Evolutionary conservation across 495 filamentous ascomycete species (phyloP).

Genomic region (Cetradonia linearis): DNA sequence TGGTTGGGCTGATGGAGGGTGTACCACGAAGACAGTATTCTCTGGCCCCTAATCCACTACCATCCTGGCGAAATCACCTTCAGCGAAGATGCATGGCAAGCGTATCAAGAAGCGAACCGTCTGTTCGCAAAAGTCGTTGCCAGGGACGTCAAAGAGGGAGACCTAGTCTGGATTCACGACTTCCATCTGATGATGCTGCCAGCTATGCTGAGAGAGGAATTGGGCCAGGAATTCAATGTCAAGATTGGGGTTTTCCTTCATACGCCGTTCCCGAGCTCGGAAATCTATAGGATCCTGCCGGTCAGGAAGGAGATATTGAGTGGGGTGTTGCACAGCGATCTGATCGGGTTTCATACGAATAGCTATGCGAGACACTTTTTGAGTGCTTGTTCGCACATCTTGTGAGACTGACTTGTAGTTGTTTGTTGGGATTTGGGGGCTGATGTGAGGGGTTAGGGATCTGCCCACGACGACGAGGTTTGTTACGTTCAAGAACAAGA

Average conservation of each 20-base stretch:
- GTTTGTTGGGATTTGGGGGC: constrained; percentile 7
- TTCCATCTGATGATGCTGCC: constrained; percentile 94
- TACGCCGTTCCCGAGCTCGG: constrained; percentile 85
- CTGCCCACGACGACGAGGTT: constrained; percentile 74
- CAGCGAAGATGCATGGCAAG: constrained; percentile 75
- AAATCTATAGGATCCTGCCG: constrained; percentile 84
- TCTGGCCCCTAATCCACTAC: constrained; percentile 96
- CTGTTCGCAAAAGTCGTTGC: constrained; percentile 73
- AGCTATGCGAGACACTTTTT: constrained; percentile 88
- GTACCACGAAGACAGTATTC: constrained; percentile 62
- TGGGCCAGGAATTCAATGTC: constrained; percentile 62
- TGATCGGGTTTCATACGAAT: constrained; percentile 92
- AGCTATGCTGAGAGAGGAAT: constrained; percentile 69
- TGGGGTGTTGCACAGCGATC: constrained; percentile 72
- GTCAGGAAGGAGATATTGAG: constrained; percentile 72
- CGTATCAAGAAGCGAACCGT: constrained; percentile 77
- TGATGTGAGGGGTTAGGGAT: constrained; percentile 39
- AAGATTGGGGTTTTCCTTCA: constrained; percentile 94
- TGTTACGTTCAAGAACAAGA: constrained; percentile 64
- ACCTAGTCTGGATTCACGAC: constrained; percentile 92
- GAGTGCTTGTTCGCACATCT: constrained; percentile 70
- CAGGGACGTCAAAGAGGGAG: constrained; percentile 61
- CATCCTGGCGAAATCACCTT: constrained; percentile 89
- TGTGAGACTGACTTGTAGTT: constrained; percentile 42
- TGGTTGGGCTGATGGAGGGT: constrained; percentile 1